Evolutionary conservation across 805 yeast species (phyloP).

Genomic region (Spathaspora hagerdaliae): DNA sequence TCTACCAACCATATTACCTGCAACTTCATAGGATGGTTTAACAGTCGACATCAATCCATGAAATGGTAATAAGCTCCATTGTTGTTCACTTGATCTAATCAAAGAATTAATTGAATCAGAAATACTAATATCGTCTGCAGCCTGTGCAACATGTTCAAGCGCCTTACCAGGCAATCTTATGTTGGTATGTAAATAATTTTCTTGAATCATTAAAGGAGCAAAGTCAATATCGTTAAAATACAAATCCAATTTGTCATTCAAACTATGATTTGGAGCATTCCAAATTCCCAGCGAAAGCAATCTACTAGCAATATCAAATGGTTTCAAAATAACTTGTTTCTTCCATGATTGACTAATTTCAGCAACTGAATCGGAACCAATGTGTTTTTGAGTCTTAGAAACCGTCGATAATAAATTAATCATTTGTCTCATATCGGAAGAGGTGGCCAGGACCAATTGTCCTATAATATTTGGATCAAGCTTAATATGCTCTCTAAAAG

Average conservation of each 20-base stretch:
- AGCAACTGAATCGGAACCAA: slow-evolving; percentile 62
- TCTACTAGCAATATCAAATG: slow-evolving; percentile 81
- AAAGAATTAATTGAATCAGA: slow-evolving; percentile 77
- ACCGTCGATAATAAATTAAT: slow-evolving; percentile 85
- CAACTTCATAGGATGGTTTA: slow-evolving; percentile 67
- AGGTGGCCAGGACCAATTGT: slow-evolving; percentile 77
- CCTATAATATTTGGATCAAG: slow-evolving; percentile 79
- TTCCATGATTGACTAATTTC: slow-evolving; percentile 72
- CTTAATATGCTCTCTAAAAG: slow-evolving; percentile 76
- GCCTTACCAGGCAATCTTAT: slow-evolving; percentile 48
- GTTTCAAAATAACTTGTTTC: slow-evolving; percentile 84
- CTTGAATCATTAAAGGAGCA: slow-evolving; percentile 94
- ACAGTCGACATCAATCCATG: slow-evolving; percentile 87
- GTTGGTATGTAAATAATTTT: slow-evolving; percentile 71
- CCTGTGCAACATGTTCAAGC: slow-evolving; percentile 61
- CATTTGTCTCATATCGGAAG: slow-evolving; percentile 91
- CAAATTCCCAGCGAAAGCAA: slow-evolving; percentile 52
- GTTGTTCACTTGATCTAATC: slow-evolving; percentile 88
- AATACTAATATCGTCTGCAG: slow-evolving; percentile 83
- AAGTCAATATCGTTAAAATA: slow-evolving; percentile 94
- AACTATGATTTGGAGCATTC: slow-evolving; percentile 48
- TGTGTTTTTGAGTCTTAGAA: slow-evolving; percentile 62
- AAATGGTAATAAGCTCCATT: slow-evolving; percentile 89
- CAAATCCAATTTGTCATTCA: slow-evolving; percentile 80
- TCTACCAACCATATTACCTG: slow-evolving; percentile 67